Evolutionary conservation across 1,139 yeast genomes (phyloP).

Genomic region (Candida sp.): DNA sequence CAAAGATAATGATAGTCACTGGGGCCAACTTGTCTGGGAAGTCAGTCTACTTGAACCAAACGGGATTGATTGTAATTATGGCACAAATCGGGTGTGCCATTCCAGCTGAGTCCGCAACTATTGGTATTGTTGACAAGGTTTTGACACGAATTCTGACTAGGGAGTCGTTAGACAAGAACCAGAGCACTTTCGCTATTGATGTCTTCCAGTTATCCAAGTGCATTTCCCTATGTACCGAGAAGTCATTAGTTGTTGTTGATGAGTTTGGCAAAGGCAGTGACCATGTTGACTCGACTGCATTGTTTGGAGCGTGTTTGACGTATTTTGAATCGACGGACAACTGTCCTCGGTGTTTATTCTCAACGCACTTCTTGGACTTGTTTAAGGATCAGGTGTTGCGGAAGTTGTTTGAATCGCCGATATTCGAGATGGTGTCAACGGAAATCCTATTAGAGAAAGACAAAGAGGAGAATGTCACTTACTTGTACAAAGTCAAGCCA

Average conservation of each 20-base stretch:
- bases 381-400: constrained; percentile 19
- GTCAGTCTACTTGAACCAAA: constrained; percentile 47
- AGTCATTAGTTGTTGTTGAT: constrained; percentile 46
- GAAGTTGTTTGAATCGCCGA: constrained; percentile 7
- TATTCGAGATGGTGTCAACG: constrained; percentile 17
- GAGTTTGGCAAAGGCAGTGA: constrained; percentile 60
- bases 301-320: constrained; percentile 41
- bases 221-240: constrained; percentile 32
- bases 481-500: constrained; percentile 28
- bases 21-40: constrained; percentile 61
- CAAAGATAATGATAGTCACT: constrained; percentile 33
- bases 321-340: constrained; percentile 17
- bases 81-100: constrained; percentile 55
- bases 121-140: constrained; percentile 48
- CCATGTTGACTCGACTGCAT: constrained; percentile 45
- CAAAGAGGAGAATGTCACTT: constrained; percentile 23
- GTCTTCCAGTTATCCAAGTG: constrained; percentile 47
- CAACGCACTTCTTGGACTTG: constrained; percentile 50
- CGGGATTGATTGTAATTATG: constrained; percentile 44
- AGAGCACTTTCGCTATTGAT: constrained; percentile 52
- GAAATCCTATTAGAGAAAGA: constrained; percentile 22
- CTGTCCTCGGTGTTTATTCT: constrained; percentile 35
- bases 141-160: constrained; percentile 44
- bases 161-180: constrained; percentile 43
- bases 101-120: constrained; percentile 45